Base-by-base conservation (phyloP, 371 early-diverging fungal species). In the Enterocytospora artemiae region DNA sequence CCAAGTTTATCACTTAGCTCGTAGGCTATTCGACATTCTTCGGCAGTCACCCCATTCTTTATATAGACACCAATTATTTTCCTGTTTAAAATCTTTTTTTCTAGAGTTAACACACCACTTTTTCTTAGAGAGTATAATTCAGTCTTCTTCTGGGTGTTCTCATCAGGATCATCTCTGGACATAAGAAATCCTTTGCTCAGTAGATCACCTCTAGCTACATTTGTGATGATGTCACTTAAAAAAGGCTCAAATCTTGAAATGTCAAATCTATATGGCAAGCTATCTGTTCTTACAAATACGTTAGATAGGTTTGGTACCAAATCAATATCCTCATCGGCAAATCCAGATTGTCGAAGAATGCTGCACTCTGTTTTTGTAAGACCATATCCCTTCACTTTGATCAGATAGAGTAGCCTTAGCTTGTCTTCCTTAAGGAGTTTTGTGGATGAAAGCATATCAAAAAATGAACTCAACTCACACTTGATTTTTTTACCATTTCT, bases 241-340 rank as follows among this genome's bases (percentile, higher is more conserved):
- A 72, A 18, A 9, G 79, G 76, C 41, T 71, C 66, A 41, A 70
- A 75, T 50, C 76, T 43, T 52, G 57, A 55, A 25, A 76, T 72
- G 7, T 69, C 73, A 39, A 65, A 69, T 2, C 59, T 60, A 24
- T 60, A 52, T 36, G 61, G 43, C 55, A 46, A 9, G 44, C 58
- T 12, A 2, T 55, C 46, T 33, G 41, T 46, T 24, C 52, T 43
- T 18, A 27, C 25, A 24, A 31, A 50, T 51, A 39, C 61, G 14
- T 49, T 55, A 20, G 32, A 49, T 2, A 62, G 50, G 0, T 57
- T 37, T 34, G 71, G 41, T 22, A 36, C 27, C 31, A 50, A 9
- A 5, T 60, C 56, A 25, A 79, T 50, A 25, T 73, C 69, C 24
- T 59, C 41, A 9, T 62, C 34, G 0, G 49, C 18, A 24, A 76